Evolutionary conservation across 1,139 yeast species (phyloP).

Genomic region (Pneumocystis oryctolagi): DNA sequence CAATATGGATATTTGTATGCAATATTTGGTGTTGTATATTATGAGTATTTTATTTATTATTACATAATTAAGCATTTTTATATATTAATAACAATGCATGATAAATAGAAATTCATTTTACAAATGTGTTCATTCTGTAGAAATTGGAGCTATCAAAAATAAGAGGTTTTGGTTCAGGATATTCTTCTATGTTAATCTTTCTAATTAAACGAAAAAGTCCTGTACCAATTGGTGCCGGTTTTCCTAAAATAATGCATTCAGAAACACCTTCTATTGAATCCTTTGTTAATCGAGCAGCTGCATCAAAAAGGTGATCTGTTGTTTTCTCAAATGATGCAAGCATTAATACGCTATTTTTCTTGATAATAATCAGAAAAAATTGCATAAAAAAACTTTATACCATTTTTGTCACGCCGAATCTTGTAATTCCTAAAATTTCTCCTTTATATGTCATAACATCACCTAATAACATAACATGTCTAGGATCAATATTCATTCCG

Average conservation of each 20-base stretch:
- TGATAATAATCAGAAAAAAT: neutral
- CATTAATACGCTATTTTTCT: conserved; percentile 86
- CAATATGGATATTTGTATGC: neutral
- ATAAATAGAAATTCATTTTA: neutral
- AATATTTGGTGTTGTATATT: neutral
- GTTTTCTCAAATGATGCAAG: conserved; percentile 96
- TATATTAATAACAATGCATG: neutral
- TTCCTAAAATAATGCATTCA: conserved; percentile 94
- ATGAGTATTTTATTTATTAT: neutral
- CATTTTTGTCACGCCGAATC: conserved; percentile 97
- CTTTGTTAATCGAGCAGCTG: conserved; percentile 92
- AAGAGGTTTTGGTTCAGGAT: neutral
- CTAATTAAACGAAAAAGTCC: conserved; percentile 70
- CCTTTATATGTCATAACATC: conserved; percentile 99
- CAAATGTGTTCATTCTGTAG: neutral
- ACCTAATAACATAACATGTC: conserved; percentile 92
- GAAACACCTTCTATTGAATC: conserved; percentile 96
- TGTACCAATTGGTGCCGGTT: conserved; percentile 94
- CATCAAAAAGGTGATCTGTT: conserved; percentile 94
- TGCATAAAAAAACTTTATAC: neutral
- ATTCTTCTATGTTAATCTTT: conserved; percentile 8
- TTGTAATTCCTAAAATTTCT: conserved; percentile 91
- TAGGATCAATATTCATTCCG: conserved; percentile 99
- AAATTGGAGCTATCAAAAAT: neutral
- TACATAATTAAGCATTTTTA: neutral